These are phyloP conservation scores for Geotrichum phurueaensis DNA, from an alignment of 1,139 yeast species.

Conservation along the genomic window DNA sequence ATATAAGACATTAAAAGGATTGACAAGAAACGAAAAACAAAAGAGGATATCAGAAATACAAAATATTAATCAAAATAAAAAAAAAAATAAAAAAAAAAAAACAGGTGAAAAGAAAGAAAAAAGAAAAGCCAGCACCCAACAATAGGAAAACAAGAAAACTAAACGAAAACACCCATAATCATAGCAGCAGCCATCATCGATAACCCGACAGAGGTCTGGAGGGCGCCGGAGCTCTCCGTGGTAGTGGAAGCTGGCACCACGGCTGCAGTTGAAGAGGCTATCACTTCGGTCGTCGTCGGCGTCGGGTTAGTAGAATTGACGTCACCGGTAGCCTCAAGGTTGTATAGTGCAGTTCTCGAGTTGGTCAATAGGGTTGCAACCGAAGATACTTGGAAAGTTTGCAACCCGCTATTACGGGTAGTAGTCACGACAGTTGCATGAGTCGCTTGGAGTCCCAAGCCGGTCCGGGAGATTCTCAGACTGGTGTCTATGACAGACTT, in stretches of 20 bases:
- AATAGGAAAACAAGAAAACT: background rate
- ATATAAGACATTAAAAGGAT: background rate
- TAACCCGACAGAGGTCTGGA: background rate
- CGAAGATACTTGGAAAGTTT: slow-evolving; percentile 19
- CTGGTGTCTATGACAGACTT: background rate
- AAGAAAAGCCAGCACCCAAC: background rate
- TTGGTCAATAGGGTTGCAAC: slow-evolving; percentile 22
- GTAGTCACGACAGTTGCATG: background rate
- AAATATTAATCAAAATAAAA: background rate
- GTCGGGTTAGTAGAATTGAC: background rate
- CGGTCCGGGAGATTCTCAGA: background rate
- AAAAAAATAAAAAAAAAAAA: too few species aligned
- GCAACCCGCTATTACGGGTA: background rate
- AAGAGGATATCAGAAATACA: background rate
- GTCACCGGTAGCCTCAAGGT: slow-evolving; percentile 18
- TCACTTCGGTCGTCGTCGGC: background rate
- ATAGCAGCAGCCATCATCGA: background rate
- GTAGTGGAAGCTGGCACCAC: background rate
- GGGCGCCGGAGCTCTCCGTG: background rate
- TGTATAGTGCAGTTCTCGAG: slow-evolving; percentile 26
- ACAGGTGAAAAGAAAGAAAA: too few species aligned
- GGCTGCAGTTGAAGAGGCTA: background rate
- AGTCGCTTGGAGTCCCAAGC: background rate
- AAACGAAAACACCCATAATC: background rate
- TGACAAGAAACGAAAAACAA: background rate